Conservation (phyloP, 345 rosid genomes). For the Eucalyptus cloeziana region DNA sequence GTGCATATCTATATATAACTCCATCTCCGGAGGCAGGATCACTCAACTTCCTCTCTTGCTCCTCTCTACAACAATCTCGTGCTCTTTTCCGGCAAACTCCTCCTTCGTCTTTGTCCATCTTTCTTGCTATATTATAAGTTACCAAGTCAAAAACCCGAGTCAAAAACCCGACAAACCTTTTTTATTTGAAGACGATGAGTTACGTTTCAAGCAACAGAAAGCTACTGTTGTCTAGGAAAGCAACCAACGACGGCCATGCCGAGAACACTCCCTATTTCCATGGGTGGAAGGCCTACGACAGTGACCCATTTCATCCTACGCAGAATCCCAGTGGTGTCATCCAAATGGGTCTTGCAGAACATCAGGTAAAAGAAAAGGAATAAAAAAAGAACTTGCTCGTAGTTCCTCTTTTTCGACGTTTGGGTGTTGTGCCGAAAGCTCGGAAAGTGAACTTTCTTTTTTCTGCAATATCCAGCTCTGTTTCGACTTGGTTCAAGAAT, state of each 20-base stretch:
- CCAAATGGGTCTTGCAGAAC: constrained; percentile 97
- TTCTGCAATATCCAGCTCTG: constrained; percentile 40
- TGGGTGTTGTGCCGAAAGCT: not conserved
- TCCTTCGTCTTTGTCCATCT: not conserved
- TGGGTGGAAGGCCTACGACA: constrained; percentile 87
- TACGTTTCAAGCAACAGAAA: constrained; percentile 3
- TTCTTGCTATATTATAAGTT: not conserved
- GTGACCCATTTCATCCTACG: constrained; percentile 52
- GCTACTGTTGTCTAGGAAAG: constrained; percentile 43
- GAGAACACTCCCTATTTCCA: constrained; percentile 67
- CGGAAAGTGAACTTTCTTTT: not conserved
- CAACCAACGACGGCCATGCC: constrained; percentile 62
- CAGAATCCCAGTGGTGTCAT: constrained; percentile 70
- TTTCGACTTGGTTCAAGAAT: constrained; percentile 53
- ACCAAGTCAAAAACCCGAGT: not conserved
- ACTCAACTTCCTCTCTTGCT: not conserved
- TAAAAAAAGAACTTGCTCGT: not conserved
- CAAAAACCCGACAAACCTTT: not conserved
- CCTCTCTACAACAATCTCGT: not conserved
- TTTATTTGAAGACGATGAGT: not conserved
- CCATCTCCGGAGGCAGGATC: not conserved
- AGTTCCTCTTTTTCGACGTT: not conserved
- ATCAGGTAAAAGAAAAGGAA: constrained; percentile 31
- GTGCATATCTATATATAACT: not conserved
- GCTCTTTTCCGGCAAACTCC: not conserved